Conservation (phyloP, 148 eudicot genomes). For the Bassia scoparia region DNA sequence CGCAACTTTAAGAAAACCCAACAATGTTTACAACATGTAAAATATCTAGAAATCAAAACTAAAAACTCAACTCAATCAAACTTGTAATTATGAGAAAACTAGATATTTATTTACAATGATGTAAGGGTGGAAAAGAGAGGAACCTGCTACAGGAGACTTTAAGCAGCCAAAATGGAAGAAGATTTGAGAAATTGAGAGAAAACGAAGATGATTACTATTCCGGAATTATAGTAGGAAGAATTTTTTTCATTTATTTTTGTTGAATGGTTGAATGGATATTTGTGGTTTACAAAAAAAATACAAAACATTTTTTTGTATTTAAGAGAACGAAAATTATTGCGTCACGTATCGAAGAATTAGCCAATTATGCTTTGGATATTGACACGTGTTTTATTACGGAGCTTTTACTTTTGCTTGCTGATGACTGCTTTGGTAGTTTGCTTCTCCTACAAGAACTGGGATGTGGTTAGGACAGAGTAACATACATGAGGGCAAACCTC, state of each 20-base stretch:
- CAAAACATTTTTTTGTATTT: neutral
- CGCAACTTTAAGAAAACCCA: slow-evolving; percentile 7
- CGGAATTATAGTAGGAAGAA: slow-evolving; percentile 19
- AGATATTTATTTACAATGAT: slow-evolving; percentile 18
- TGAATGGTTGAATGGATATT: slow-evolving; percentile 18
- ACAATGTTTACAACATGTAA: slow-evolving; percentile 6
- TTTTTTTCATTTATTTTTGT: slow-evolving; percentile 11
- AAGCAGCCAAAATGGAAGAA: slow-evolving; percentile 19
- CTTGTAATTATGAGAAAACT: neutral
- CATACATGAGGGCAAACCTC: no score
- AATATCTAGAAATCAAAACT: slow-evolving; percentile 3
- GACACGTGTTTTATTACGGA: slow-evolving; percentile 27
- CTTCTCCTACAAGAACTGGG: slow-evolving; percentile 8
- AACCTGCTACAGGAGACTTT: slow-evolving; percentile 21
- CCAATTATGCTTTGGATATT: slow-evolving; percentile 2
- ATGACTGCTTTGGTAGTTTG: slow-evolving; percentile 21
- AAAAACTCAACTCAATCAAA: neutral
- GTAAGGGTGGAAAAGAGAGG: slow-evolving; percentile 10
- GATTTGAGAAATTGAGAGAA: slow-evolving; percentile 21
- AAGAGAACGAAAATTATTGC: neutral
- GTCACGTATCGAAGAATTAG: slow-evolving; percentile 14
- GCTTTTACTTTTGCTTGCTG: slow-evolving; percentile 8
- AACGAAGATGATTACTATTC: slow-evolving; percentile 11
- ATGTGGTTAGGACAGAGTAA: neutral
- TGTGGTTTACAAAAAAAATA: slow-evolving; percentile 31